Evolutionary conservation across 371 early-diverging fungal species (phyloP).

Genomic region (Mucor irregularis): DNA sequence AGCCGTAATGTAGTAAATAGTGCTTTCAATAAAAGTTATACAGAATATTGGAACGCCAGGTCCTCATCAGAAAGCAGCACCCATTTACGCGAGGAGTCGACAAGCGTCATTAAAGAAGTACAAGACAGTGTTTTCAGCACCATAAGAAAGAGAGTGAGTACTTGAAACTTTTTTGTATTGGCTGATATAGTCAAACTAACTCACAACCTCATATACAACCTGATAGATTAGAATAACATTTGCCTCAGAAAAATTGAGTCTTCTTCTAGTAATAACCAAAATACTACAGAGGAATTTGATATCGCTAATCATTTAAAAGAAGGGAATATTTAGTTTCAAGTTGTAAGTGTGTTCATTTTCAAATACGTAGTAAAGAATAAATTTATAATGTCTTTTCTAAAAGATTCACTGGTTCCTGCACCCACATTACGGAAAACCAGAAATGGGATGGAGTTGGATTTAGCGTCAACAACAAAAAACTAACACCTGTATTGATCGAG

Average conservation of each 20-base stretch:
- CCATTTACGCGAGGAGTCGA: too few species aligned
- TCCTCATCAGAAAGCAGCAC: too few species aligned
- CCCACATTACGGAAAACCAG: slow-evolving; percentile 6
- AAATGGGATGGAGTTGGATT: slow-evolving; percentile 22
- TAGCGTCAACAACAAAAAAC: slow-evolving; percentile 8
- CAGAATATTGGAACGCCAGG: too few species aligned
- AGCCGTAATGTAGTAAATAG: background rate
- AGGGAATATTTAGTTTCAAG: slow-evolving; percentile 3
- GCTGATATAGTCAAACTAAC: too few species aligned
- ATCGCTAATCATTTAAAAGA: slow-evolving; percentile 7
- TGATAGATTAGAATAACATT: background rate
- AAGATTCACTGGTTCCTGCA: too few species aligned
- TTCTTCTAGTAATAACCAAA: slow-evolving; percentile 3
- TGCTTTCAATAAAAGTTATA: background rate
- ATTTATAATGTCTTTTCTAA: slow-evolving; percentile 6
- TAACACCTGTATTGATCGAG: slow-evolving; percentile 17
- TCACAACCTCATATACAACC: too few species aligned
- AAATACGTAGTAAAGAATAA: slow-evolving; percentile 11
- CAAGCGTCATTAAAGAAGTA: too few species aligned
- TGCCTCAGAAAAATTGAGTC: background rate
- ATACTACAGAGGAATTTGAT: slow-evolving; percentile 7
- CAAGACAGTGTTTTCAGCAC: too few species aligned
- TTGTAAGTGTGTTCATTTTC: slow-evolving; percentile 10
- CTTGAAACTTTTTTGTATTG: too few species aligned
- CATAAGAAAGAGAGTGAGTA: too few species aligned